Conservation (phyloP, 768 basidiomycete species). For the Suillus sp. region DNA sequence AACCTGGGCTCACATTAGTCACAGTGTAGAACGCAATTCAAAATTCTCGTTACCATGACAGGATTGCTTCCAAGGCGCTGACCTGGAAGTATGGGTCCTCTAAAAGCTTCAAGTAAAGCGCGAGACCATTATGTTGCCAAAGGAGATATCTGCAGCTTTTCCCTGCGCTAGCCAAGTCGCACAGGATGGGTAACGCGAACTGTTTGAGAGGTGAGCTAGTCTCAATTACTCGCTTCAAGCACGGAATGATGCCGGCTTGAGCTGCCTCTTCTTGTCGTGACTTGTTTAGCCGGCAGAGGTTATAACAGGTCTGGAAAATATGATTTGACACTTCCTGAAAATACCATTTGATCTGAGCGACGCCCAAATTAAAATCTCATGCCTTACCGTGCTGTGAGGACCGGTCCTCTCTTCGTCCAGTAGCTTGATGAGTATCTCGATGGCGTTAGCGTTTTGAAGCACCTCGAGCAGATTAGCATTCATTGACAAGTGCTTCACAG, state of each 20-base stretch:
- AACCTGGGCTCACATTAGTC: conserved; percentile 55
- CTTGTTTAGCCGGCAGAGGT: conserved; percentile 93
- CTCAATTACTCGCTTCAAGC: conserved; percentile 85
- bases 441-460: conserved; percentile 92
- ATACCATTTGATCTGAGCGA: conserved; percentile 4
- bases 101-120: conserved; percentile 74
- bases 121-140: conserved; percentile 93
- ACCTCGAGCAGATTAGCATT: conserved; percentile 87
- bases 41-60: conserved; percentile 69
- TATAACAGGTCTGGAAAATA: conserved; percentile 96
- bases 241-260: conserved; percentile 91
- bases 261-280: conserved; percentile 96
- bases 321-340: conserved; percentile 95
- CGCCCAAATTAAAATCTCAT: background rate
- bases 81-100: conserved; percentile 92
- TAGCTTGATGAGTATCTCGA: conserved; percentile 86
- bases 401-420: conserved; percentile 81
- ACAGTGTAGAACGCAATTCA: background rate
- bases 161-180: conserved; percentile 93
- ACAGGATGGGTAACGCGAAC: conserved; percentile 94
- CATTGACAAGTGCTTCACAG: conserved; percentile 96
- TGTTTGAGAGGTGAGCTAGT: conserved; percentile 93
- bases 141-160: conserved; percentile 88
- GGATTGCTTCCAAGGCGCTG: conserved; percentile 85
- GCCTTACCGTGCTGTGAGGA: conserved; percentile 75